Evolutionary conservation across 257 asterid genomes (phyloP), one percentile per base, ranked within the genome.

Genomic region (Capsicum chinense): DNA sequence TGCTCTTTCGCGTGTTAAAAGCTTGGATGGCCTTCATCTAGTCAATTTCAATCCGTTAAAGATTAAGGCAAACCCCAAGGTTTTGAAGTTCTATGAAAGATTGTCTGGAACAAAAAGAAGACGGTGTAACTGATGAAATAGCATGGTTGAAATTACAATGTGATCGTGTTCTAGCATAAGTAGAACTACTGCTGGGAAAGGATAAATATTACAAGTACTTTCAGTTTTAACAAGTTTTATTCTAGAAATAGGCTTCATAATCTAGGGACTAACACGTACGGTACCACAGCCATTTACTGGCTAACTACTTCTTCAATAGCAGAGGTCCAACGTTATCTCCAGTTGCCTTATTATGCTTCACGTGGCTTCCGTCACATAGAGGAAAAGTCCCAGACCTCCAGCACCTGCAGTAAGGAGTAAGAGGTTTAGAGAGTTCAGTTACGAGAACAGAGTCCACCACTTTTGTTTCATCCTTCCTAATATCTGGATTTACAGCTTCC

Each of bases 301-400:
- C 26, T 86, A 37, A 90, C 91, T 93, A 58, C 87, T 90, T 94
- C 93, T 95, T 95, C 90, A 95, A 85, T 84, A 95, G 94, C 91
- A 95, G 84, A 71, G 99, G 98, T 58, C 99, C 99, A 79, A 95
- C 98, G 6, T 94, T 95, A 83, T 95, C 99, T n/a, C 97, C 98
- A 0, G 90, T 92, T 6, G 93, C 98, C 90, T 95, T 95, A 83
- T 95, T 95, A 92, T 95, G 99, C 89, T 95, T 95, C 90, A 92
- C 86, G 54, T 95, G 99, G 71, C 87, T 80, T 85, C 98, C 99
- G 63, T 95, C 98, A 66, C 99, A 95, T n/a, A 95, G 84, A 5
- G 98, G 99, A 81, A 95, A 95, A 2, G 97, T 92, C 88, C 93
- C 95, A 0, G 99, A 95, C 88, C 98, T 91, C 99, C 99, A 95